Evolutionary conservation across 768 basidiomycete genomes (phyloP).

Genomic region (button mushroom (Agaricus bisporus)): DNA sequence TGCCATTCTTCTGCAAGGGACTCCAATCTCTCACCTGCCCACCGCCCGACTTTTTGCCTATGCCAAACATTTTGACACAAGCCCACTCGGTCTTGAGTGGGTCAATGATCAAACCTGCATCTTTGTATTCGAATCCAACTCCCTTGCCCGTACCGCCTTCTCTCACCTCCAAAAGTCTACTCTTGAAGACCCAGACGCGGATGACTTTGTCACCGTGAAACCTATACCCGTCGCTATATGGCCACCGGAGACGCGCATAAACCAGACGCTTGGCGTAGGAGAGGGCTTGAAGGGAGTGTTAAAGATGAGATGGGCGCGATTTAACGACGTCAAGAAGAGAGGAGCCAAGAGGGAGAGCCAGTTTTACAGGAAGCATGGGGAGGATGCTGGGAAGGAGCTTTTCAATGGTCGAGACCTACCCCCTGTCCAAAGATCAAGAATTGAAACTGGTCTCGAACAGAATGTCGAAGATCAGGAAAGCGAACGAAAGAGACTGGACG

Average conservation of each 20-base stretch:
- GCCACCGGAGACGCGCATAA: slow-evolving; percentile 78
- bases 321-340: slow-evolving; percentile 70
- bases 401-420: slow-evolving; percentile 31
- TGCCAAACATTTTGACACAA: slow-evolving; percentile 68
- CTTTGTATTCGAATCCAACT: slow-evolving; percentile 60
- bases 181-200: slow-evolving; percentile 45
- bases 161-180: slow-evolving; percentile 44
- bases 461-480: slow-evolving; percentile 28
- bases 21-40: slow-evolving; percentile 68
- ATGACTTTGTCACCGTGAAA: slow-evolving; percentile 57
- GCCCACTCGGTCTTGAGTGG: slow-evolving; percentile 80
- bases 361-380: slow-evolving; percentile 76
- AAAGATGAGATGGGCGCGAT: slow-evolving; percentile 70
- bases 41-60: slow-evolving; percentile 79
- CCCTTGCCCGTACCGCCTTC: slow-evolving; percentile 47
- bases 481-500: slow-evolving; percentile 44
- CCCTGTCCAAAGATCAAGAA: slow-evolving; percentile 28
- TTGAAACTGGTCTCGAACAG: neutral
- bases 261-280: slow-evolving; percentile 61
- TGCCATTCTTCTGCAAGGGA: slow-evolving; percentile 67
- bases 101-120: slow-evolving; percentile 80
- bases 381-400: slow-evolving; percentile 54
- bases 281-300: slow-evolving; percentile 62
- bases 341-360: slow-evolving; percentile 68
- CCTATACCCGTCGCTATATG: slow-evolving; percentile 69